These are phyloP conservation scores for Salvia sclarea DNA, from an alignment of 305 asterid genomes.

Conservation along the genomic window DNA sequence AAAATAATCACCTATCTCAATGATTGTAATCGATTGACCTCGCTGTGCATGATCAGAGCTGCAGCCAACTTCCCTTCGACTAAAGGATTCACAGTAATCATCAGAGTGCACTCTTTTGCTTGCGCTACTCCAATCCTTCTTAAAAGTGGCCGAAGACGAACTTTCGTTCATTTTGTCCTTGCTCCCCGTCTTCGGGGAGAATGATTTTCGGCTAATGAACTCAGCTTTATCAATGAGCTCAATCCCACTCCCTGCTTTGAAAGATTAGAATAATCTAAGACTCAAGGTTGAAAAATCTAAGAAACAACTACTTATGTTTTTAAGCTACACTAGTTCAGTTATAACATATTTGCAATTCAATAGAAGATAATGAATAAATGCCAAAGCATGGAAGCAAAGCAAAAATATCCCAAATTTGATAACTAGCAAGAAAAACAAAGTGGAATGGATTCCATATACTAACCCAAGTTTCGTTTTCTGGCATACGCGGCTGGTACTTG, in stretches of 20 bases:
- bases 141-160: background rate
- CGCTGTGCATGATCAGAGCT: background rate
- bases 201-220: background rate
- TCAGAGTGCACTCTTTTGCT: background rate
- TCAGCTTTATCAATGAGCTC: conserved; percentile 31
- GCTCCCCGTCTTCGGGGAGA: conserved; percentile 1
- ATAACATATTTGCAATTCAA: no score
- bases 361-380: no score
- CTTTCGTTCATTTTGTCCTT: conserved; percentile 7
- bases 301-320: no score
- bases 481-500: conserved; percentile 1
- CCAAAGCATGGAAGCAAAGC: background rate
- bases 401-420: background rate
- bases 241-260: background rate
- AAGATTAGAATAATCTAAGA: no score
- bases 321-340: no score
- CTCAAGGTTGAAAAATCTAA: no score
- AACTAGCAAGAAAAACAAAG: background rate
- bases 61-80: conserved; percentile 11
- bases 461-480: conserved; percentile 3
- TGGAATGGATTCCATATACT: background rate
- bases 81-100: background rate
- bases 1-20: conserved; percentile 2
- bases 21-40: background rate
- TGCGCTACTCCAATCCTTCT: background rate